Evolutionary conservation across 208 protist species (phyloP), one percentile per base, ranked within the genome.

Genomic region (Vickermania ingenoplastis): DNA sequence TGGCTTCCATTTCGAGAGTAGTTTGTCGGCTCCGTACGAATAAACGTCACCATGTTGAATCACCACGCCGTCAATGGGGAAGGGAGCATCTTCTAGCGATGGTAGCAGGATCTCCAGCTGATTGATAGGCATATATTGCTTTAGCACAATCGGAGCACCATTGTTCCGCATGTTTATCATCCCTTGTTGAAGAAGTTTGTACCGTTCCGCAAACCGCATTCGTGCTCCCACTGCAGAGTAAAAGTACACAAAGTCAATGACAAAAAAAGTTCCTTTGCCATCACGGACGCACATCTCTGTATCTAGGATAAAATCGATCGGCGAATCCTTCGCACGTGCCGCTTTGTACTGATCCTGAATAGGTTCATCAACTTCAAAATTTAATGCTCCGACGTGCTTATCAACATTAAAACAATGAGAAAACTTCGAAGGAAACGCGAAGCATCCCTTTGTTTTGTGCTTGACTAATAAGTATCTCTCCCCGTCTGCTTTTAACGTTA

Each of bases 1-100:
- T n/a, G 88, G 84, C 65, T 95, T 95, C 88, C 88, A 95, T 61
- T 95, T 95, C 50, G 81, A 57, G 58, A 95, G 65, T 17, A 65
- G 57, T 58, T 77, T 83, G 69, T 95, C 88, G 0, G 63, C 23
- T 3, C 84, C 84, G 57, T 78, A 87, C 57, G 71, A 70, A 67
- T 95, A 95, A 31, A 73, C 25, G 23, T 70, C 66, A 56, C 77
- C 79, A 61, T 85, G 71, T 69, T 95, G 88, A 57, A 95, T 92
- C 2, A 95, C 75, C 13, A 95, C 66, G 31, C 88, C 88, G 56
- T 95, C 88, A 51, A 91, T 74, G 0, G 73, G 61, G 21, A 83
- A 75, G 11, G 77, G 65, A 2, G 73, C 60, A 23, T 77, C 64
- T 21, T 89, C 77, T 52, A 79, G 69, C 30, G 61, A 57, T 0